Conservation (phyloP, 352 stramenopile genomes). For the Paralagenidium karlingii region DNA sequence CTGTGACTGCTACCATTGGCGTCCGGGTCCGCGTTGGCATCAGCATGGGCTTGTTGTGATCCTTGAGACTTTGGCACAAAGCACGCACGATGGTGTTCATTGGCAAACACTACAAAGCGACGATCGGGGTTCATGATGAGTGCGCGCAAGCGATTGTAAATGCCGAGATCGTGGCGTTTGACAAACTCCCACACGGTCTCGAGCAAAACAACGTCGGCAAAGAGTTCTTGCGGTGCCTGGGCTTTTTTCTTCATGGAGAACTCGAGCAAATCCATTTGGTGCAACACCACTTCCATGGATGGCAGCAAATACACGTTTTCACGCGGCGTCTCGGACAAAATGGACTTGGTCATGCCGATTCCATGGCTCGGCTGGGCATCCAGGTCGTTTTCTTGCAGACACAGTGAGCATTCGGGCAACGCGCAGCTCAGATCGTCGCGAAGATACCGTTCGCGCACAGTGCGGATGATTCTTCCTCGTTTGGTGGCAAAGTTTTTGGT, state of each 20-base stretch:
- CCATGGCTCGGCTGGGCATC: slow-evolving; percentile 36
- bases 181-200: slow-evolving; percentile 88
- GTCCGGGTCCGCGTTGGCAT: neutral
- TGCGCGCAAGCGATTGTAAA: slow-evolving; percentile 82
- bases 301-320: slow-evolving; percentile 64
- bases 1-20: neutral
- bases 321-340: slow-evolving; percentile 33
- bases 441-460: slow-evolving; percentile 80
- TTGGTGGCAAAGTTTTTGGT: slow-evolving; percentile 71
- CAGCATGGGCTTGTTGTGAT: slow-evolving; percentile 18
- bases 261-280: slow-evolving; percentile 86
- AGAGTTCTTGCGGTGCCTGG: slow-evolving; percentile 23
- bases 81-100: slow-evolving; percentile 82
- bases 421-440: slow-evolving; percentile 81
- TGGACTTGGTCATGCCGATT: slow-evolving; percentile 38
- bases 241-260: slow-evolving; percentile 51
- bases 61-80: slow-evolving; percentile 47
- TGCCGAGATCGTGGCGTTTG: slow-evolving; percentile 73
- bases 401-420: slow-evolving; percentile 40
- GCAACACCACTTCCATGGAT: slow-evolving; percentile 83
- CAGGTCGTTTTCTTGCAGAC: slow-evolving; percentile 39
- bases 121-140: slow-evolving; percentile 75
- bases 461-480: slow-evolving; percentile 61
- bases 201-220: slow-evolving; percentile 80
- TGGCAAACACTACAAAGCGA: slow-evolving; percentile 88